phyloP scores from a whole-genome alignment of 805 yeast genomes.

The Starmerella powellii region DNA sequence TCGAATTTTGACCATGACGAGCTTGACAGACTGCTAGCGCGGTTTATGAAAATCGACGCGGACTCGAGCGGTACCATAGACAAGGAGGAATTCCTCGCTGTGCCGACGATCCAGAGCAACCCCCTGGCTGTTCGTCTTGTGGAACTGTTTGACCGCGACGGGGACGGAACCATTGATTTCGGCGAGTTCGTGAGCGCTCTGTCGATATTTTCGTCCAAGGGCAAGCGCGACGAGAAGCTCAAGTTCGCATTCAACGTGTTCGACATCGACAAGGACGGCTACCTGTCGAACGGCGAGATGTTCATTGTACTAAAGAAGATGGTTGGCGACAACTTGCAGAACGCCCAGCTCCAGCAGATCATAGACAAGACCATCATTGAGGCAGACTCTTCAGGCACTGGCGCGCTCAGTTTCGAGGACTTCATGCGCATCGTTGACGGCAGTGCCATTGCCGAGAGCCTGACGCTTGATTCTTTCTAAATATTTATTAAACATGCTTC shows the following conservation, averaged over 20 bases:
- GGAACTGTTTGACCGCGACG: slow-evolving; percentile 89
- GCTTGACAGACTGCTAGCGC: slow-evolving; percentile 75
- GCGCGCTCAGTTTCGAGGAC: slow-evolving; percentile 73
- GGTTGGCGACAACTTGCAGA: slow-evolving; percentile 88
- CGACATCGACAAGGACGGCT: slow-evolving; percentile 93
- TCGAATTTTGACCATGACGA: slow-evolving; percentile 65
- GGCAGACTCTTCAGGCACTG: slow-evolving; percentile 80
- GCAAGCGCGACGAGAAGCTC: slow-evolving; percentile 68
- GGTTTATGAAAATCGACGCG: slow-evolving; percentile 90
- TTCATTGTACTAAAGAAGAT: slow-evolving; percentile 85
- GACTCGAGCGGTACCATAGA: slow-evolving; percentile 90
- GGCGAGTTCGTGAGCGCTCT: slow-evolving; percentile 83
- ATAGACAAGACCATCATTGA: slow-evolving; percentile 96
- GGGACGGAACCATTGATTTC: slow-evolving; percentile 87
- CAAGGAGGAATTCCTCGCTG: slow-evolving; percentile 74
- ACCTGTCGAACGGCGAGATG: slow-evolving; percentile 86
- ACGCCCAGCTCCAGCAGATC: slow-evolving; percentile 81
- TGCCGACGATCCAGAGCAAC: slow-evolving; percentile 83
- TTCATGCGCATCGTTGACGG: slow-evolving; percentile 43
- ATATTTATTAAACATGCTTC: not conserved
- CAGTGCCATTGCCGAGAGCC: slow-evolving; percentile 30
- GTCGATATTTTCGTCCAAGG: slow-evolving; percentile 77
- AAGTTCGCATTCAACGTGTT: slow-evolving; percentile 85
- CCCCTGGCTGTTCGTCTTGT: slow-evolving; percentile 83
- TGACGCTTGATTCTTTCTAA: slow-evolving; percentile 29